Evolutionary conservation across 1,284 basidiomycete genomes (phyloP).

Genomic region (Fereydounia khargensis): DNA sequence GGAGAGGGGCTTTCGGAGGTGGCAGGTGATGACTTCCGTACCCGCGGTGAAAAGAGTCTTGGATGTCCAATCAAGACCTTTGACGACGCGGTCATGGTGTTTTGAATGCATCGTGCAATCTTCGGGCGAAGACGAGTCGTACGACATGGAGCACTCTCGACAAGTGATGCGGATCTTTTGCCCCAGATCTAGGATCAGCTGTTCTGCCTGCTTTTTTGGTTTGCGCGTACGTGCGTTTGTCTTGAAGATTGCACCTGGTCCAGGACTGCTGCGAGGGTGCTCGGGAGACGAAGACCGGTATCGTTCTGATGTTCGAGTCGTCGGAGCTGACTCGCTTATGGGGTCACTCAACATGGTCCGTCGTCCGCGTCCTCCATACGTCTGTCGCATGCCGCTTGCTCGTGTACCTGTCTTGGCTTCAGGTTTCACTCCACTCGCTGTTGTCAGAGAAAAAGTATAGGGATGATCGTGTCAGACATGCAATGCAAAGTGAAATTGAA

Average conservation of each 20-base stretch:
- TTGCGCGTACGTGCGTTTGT: slow-evolving; percentile 8
- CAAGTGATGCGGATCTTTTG: slow-evolving; percentile 41
- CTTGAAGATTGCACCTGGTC: neutral
- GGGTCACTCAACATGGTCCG: slow-evolving; percentile 22
- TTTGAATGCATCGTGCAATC: slow-evolving; percentile 37
- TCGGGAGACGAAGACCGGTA: slow-evolving; percentile 5
- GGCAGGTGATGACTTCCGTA: slow-evolving; percentile 7
- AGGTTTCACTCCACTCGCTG: slow-evolving; percentile 2
- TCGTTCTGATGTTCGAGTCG: slow-evolving; percentile 14
- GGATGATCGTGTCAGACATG: neutral
- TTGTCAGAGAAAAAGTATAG: neutral
- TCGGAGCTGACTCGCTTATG: neutral
- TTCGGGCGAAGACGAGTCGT: slow-evolving; percentile 36
- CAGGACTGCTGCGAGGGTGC: slow-evolving; percentile 9
- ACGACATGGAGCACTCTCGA: slow-evolving; percentile 45
- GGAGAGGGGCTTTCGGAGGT: neutral
- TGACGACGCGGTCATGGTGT: slow-evolving; percentile 36
- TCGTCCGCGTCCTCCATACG: slow-evolving; percentile 20
- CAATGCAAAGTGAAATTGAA: slow-evolving; percentile 5
- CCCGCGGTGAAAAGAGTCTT: slow-evolving; percentile 19
- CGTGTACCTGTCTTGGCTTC: neutral
- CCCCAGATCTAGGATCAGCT: slow-evolving; percentile 45
- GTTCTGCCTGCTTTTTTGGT: slow-evolving; percentile 18
- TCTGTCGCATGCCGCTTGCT: slow-evolving; percentile 11
- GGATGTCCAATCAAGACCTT: slow-evolving; percentile 42